Evolutionary conservation across 2,329 filamentous ascomycete species (phyloP).

Genomic region (Cladosporium halotolerans): DNA sequence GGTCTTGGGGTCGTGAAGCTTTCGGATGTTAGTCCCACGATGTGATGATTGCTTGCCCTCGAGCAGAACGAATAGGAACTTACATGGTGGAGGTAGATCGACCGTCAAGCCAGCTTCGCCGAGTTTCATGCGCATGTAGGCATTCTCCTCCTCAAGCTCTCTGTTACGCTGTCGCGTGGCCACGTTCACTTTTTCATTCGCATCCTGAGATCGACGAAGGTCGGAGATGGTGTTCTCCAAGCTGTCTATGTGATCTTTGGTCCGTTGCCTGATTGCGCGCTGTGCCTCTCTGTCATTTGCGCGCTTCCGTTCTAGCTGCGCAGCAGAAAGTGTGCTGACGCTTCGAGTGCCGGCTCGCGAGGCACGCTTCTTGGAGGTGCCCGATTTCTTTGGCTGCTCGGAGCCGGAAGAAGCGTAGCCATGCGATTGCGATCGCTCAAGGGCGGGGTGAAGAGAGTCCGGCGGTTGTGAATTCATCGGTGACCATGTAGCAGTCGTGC

Average conservation of each 20-base stretch:
- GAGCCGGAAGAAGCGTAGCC: slow-evolving; percentile 26
- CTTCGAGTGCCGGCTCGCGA: slow-evolving; percentile 52
- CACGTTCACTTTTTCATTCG: slow-evolving; percentile 40
- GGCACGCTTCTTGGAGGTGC: slow-evolving; percentile 38
- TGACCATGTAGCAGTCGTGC: slow-evolving; percentile 25
- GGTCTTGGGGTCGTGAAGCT: slow-evolving; percentile 20
- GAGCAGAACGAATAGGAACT: background rate
- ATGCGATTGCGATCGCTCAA: slow-evolving; percentile 22
- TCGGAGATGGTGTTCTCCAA: slow-evolving; percentile 51
- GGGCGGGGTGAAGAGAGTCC: slow-evolving; percentile 15
- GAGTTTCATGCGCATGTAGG: slow-evolving; percentile 46
- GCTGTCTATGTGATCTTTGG: slow-evolving; percentile 53
- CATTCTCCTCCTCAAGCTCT: slow-evolving; percentile 50
- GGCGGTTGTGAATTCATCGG: slow-evolving; percentile 25
- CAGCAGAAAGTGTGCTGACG: slow-evolving; percentile 51
- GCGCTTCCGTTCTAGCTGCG: slow-evolving; percentile 54
- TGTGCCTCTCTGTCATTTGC: slow-evolving; percentile 57
- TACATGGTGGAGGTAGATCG: slow-evolving; percentile 16
- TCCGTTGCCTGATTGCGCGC: slow-evolving; percentile 53
- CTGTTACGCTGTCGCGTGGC: slow-evolving; percentile 49
- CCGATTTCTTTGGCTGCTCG: slow-evolving; percentile 14
- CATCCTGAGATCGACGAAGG: slow-evolving; percentile 43
- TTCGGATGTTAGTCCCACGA: slow-evolving; percentile 3
- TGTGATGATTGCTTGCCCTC: background rate
- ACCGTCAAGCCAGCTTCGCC: slow-evolving; percentile 35